Percentiles rank a stretch among this genome's conserved stretches.
phyloP scores from a whole-genome alignment of 148 eudicot species.

The Rhododendron kiyosumense region DNA sequence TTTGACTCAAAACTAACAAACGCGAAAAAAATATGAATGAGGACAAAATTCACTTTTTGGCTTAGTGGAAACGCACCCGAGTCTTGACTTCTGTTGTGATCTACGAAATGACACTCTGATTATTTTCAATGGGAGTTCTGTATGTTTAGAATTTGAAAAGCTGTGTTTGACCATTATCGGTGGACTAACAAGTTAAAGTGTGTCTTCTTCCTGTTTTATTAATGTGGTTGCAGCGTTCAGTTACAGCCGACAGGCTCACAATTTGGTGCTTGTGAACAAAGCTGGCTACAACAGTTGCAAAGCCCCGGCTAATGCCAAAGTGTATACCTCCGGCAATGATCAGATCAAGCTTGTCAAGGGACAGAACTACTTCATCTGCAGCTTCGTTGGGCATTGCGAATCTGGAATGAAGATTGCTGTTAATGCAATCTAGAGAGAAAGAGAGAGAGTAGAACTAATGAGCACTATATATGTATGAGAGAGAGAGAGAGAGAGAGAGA shows the following conservation, averaged over 20 bases:
- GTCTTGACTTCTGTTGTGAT: too few relatives aligned
- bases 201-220: not conserved
- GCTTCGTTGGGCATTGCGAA: constrained; percentile 39
- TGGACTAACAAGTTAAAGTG: not conserved
- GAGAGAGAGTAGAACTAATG: not conserved
- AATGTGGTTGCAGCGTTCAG: constrained; percentile 36
- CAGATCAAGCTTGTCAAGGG: constrained; percentile 45
- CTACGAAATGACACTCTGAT: not conserved
- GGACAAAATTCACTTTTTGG: too few relatives aligned
- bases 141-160: not conserved
- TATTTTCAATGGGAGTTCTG: too few relatives aligned
- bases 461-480: not conserved
- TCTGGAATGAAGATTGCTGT: constrained; percentile 61
- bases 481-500: not conserved
- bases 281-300: constrained; percentile 33
- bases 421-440: constrained; percentile 21
- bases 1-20: too few relatives aligned
- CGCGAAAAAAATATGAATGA: too few relatives aligned
- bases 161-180: not conserved
- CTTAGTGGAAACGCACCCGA: too few relatives aligned
- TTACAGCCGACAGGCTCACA: constrained; percentile 35
- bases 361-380: constrained; percentile 57
- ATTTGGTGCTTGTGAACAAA: constrained; percentile 34
- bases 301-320: constrained; percentile 29
- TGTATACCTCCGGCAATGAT: constrained; percentile 38